These are phyloP conservation scores for Barnettozyma sp. DNA, from an alignment of 805 yeast species.

Conservation along the genomic window DNA sequence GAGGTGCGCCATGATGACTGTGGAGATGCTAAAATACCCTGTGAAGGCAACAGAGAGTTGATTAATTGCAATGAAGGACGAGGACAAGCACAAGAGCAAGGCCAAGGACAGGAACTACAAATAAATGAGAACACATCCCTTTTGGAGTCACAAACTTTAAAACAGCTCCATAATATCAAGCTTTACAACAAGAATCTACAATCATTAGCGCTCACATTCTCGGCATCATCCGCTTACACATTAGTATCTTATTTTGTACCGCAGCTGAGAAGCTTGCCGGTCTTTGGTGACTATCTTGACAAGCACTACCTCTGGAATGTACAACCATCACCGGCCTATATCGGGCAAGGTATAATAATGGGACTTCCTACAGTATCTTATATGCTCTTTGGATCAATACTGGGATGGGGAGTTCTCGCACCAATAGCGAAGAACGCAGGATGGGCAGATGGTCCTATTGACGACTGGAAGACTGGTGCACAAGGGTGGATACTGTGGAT, in stretches of 20 bases:
- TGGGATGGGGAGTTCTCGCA: constrained; percentile 92
- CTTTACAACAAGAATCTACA: constrained; percentile 50
- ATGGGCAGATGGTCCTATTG: constrained; percentile 89
- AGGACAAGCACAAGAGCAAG: background rate
- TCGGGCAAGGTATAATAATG: constrained; percentile 98
- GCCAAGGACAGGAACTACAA: background rate
- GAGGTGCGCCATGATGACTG: constrained; percentile 30
- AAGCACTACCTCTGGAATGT: constrained; percentile 70
- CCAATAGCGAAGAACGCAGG: constrained; percentile 62
- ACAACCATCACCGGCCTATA: constrained; percentile 95
- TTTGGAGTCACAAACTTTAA: constrained; percentile 28
- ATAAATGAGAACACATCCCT: constrained; percentile 13
- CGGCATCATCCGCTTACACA: constrained; percentile 67
- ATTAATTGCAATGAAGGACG: constrained; percentile 14
- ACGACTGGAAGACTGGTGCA: constrained; percentile 89
- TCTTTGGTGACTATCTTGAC: constrained; percentile 66
- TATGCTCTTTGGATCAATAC: constrained; percentile 81
- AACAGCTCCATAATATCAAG: constrained; percentile 23
- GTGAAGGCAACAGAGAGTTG: constrained; percentile 14
- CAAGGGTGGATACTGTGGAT: constrained; percentile 99
- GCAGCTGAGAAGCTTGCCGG: constrained; percentile 55
- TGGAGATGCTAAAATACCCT: constrained; percentile 7
- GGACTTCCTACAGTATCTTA: constrained; percentile 86
- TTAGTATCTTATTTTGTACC: constrained; percentile 69
- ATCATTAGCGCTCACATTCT: constrained; percentile 55